phyloP scores from a whole-genome alignment of 192 early-diverging fungal species.

The Mortierella claussenii region DNA sequence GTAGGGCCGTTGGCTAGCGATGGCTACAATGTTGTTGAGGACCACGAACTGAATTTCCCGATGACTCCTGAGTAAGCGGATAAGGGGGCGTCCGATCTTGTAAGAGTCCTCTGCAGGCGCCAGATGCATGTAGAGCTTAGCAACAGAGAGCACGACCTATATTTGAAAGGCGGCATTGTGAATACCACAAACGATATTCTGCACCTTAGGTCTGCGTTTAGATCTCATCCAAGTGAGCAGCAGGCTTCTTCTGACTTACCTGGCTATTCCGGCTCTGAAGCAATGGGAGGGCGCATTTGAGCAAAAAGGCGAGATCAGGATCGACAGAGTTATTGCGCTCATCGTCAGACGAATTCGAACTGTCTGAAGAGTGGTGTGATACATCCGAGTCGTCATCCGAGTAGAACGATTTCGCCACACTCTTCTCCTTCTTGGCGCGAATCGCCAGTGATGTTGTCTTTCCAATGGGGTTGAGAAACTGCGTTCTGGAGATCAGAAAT shows the following conservation, averaged over 20 bases:
- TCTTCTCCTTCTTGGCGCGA: conserved; percentile 49
- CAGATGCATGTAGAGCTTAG: conserved; percentile 74
- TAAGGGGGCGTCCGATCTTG: conserved; percentile 74
- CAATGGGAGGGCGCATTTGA: conserved; percentile 74
- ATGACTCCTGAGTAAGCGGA: conserved; percentile 76
- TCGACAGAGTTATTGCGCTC: conserved; percentile 65
- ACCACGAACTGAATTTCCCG: conserved; percentile 85
- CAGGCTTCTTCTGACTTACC: conserved; percentile 58
- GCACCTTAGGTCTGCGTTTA: too few relatives aligned
- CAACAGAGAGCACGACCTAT: conserved; percentile 76
- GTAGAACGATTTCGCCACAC: conserved; percentile 56
- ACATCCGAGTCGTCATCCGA: conserved; percentile 64
- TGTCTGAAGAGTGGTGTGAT: conserved; percentile 41
- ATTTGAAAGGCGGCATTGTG: too few relatives aligned
- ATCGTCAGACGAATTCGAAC: conserved; percentile 29
- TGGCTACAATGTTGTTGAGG: conserved; percentile 79
- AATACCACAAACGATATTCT: too few relatives aligned
- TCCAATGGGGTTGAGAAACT: conserved; percentile 50
- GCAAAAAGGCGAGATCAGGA: conserved; percentile 81
- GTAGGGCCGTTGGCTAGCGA: conserved; percentile 74
- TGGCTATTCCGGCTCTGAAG: conserved; percentile 88
- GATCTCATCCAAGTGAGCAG: too few relatives aligned
- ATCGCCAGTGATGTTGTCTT: background rate
- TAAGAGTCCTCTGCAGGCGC: conserved; percentile 65
- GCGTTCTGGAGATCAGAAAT: conserved; percentile 26